Evolutionary conservation across 495 filamentous ascomycete genomes (phyloP), one percentile per base, ranked within the genome.

Genomic region (Daldinia decipiens): DNA sequence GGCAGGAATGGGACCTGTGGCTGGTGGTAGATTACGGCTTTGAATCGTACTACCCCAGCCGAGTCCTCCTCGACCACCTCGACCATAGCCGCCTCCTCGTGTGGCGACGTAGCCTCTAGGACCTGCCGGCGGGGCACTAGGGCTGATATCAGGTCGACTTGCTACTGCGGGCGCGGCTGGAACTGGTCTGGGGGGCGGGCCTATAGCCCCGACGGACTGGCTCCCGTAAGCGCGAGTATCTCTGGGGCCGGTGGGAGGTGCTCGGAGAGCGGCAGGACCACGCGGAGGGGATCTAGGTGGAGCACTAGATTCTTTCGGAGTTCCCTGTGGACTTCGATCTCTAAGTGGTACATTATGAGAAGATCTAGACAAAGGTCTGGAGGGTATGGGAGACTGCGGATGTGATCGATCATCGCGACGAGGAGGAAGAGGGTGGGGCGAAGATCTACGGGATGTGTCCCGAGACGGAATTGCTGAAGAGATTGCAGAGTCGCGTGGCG

Each of bases 231-330:
- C 79, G 21, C 83, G 73, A n/a, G 74, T 71, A 40, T 82, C 79
- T 17, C 81, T 75, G 0, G 83, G 83, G 0, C 83, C 83, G 0
- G 79, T 84, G 6, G 83, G 82, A 6, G 81, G 82, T 21, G 76
- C 82, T 59, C 82, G 76, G 0, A 84, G 69, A 5, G 82, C 82
- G 1, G 83, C 83, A 17, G 83, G 83, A 1, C 82, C 83, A 57
- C 80, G 77, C 2, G 83, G 83, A 24, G 83, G 83, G 34, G 83
- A 84, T 79, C 39, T 70, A 38, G 39, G 72, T 56, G 51, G 69
- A 50, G 38, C 76, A 52, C 59, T 54, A 54, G 45, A 65, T 50
- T 83, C 81, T 45, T 66, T 53, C 13, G 72, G 29, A 11, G 67
- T 55, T 54, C 65, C 67, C 17, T 70, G 67, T 15, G 62, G 74